Percentiles rank a stretch among this genome's conserved stretches.
Conservation (phyloP, 2,329 filamentous ascomycete genomes). For the Ustilaginoidea virens region DNA sequence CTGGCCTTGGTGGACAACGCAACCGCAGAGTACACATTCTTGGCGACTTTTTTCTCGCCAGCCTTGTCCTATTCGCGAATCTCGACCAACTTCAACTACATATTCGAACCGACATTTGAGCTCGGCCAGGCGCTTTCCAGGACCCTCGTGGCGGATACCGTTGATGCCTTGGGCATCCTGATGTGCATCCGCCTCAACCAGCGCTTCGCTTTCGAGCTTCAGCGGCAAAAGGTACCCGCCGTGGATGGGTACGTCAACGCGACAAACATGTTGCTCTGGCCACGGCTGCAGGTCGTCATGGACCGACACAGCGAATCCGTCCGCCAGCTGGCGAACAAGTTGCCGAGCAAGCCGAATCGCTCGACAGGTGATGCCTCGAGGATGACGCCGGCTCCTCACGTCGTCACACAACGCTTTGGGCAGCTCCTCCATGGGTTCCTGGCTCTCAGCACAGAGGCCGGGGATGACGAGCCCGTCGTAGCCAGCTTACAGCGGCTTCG, state of each 20-base stretch:
- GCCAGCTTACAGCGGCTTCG: conserved; percentile 65
- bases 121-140: conserved; percentile 67
- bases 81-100: conserved; percentile 68
- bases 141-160: conserved; percentile 57
- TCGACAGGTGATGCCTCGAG: conserved; percentile 35
- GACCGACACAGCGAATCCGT: conserved; percentile 84
- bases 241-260: conserved; percentile 87
- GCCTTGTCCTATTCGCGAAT: conserved; percentile 61
- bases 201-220: conserved; percentile 84
- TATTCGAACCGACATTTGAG: conserved; percentile 82
- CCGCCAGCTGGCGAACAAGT: conserved; percentile 41
- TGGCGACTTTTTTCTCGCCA: conserved; percentile 77
- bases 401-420: conserved; percentile 87
- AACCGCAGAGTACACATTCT: conserved; percentile 86
- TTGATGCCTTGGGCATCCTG: conserved; percentile 73
- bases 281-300: conserved; percentile 86
- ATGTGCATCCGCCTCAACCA: conserved; percentile 91
- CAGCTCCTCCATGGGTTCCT: conserved; percentile 81
- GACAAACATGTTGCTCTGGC: conserved; percentile 93
- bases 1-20: conserved; percentile 87
- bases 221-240: conserved; percentile 77
- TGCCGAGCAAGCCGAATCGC: conserved; percentile 28
- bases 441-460: conserved; percentile 70
- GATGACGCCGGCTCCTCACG: conserved; percentile 71
- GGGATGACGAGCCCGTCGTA: conserved; percentile 84